Conservation (phyloP, 2,329 filamentous ascomycete species). For the Phaeosphaeria sp. region DNA sequence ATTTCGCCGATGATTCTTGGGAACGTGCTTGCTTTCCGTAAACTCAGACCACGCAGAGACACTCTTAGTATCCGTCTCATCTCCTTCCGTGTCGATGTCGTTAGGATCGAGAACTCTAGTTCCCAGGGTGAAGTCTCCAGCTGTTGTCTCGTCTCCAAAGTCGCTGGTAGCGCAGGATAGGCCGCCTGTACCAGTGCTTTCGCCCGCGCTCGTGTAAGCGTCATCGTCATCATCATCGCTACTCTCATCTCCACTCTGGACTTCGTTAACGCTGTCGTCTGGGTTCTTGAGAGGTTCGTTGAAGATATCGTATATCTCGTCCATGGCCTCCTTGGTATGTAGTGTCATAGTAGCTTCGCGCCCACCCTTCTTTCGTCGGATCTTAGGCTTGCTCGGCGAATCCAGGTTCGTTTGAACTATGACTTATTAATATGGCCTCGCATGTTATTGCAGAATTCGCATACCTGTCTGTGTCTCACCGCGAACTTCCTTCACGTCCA, state of each 20-base stretch:
- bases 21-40: conserved; percentile 74
- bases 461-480: conserved; percentile 88
- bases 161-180: conserved; percentile 70
- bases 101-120: conserved; percentile 54
- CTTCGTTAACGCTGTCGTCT: conserved; percentile 55
- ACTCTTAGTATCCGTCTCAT: conserved; percentile 50
- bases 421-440: conserved; percentile 20
- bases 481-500: conserved; percentile 72
- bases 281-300: conserved; percentile 76
- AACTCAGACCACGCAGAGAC: conserved; percentile 91
- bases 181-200: conserved; percentile 81
- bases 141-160: conserved; percentile 67
- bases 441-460: conserved; percentile 38
- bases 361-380: conserved; percentile 74
- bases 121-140: conserved; percentile 57
- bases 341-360: conserved; percentile 96
- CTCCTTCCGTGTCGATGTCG: conserved; percentile 42
- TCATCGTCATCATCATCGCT: conserved; percentile 66
- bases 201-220: conserved; percentile 82
- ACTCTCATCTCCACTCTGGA: conserved; percentile 71
- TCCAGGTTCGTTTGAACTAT: conserved; percentile 91
- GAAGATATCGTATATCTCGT: conserved; percentile 97
- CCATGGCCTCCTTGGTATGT: conserved; percentile 91
- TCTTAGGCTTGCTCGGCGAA: conserved; percentile 79
- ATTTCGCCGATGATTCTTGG: conserved; percentile 47